Conservation (phyloP, 768 basidiomycete species). For the Tylopilus balloui region DNA sequence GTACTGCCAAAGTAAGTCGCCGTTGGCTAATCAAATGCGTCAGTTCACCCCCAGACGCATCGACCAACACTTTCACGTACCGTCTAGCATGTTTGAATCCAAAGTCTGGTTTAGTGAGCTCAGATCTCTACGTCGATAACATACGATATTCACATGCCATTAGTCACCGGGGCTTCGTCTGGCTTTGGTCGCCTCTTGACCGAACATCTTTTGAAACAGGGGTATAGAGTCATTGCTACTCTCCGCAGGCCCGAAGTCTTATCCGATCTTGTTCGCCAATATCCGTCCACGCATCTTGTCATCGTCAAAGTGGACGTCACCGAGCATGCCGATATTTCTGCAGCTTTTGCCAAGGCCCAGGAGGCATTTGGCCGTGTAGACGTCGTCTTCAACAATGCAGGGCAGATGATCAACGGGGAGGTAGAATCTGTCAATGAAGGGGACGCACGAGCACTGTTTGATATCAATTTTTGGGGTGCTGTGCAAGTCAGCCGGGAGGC, state of each 20-base stretch:
- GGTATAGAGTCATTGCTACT: constrained; percentile 40
- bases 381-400: constrained; percentile 39
- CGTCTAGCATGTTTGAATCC: not conserved
- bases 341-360: constrained; percentile 27
- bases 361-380: constrained; percentile 35
- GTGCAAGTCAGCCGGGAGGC: constrained; percentile 30
- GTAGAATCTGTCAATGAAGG: constrained; percentile 33
- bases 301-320: constrained; percentile 34
- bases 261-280: constrained; percentile 24
- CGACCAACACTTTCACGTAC: not conserved
- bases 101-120: constrained; percentile 6
- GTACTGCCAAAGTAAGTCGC: not conserved
- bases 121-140: not conserved
- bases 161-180: constrained; percentile 38
- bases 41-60: not conserved
- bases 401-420: constrained; percentile 26
- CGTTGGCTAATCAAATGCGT: not conserved
- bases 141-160: not conserved
- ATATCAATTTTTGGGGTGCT: constrained; percentile 36
- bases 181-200: constrained; percentile 39
- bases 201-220: constrained; percentile 31
- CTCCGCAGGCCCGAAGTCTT: constrained; percentile 37
- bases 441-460: constrained; percentile 34
- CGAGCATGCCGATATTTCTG: constrained; percentile 18
- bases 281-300: constrained; percentile 19